These are phyloP conservation scores for Arthrobotrys megalospora DNA, from an alignment of 2,329 filamentous ascomycete genomes.

Conservation along the genomic window DNA sequence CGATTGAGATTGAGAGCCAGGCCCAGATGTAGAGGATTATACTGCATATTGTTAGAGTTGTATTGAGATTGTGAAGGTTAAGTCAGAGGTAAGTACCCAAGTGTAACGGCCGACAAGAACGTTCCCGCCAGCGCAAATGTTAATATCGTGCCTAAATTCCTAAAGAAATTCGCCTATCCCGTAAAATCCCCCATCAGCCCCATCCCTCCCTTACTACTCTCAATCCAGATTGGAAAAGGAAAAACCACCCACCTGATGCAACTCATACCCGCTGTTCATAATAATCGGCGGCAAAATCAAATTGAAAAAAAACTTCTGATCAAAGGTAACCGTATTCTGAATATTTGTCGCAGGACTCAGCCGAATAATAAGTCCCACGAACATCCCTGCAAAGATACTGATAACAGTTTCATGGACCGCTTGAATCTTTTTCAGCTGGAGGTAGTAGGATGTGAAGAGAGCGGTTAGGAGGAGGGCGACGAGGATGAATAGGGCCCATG, in stretches of 20 bases:
- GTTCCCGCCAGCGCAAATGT: constrained; percentile 98
- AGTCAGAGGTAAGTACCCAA: constrained; percentile 72
- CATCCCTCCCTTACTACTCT: constrained; percentile 18
- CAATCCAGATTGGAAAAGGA: constrained; percentile 13
- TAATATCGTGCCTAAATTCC: constrained; percentile 95
- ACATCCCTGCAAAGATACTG: constrained; percentile 93
- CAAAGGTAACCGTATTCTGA: constrained; percentile 91
- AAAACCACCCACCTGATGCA: constrained; percentile 78
- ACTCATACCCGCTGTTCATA: constrained; percentile 93
- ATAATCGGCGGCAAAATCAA: constrained; percentile 98
- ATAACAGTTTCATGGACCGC: constrained; percentile 98
- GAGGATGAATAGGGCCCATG: constrained; percentile 97
- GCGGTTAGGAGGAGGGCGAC: constrained; percentile 94
- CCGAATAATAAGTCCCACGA: constrained; percentile 89
- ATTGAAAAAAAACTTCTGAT: constrained; percentile 99
- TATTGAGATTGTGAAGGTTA: too few species aligned
- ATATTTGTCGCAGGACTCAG: constrained; percentile 86
- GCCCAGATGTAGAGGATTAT: constrained; percentile 91
- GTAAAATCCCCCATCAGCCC: neutral
- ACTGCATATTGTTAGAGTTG: constrained; percentile 11
- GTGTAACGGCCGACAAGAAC: constrained; percentile 95
- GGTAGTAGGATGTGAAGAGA: constrained; percentile 95
- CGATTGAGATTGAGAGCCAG: constrained; percentile 78
- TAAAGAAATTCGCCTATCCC: constrained; percentile 89
- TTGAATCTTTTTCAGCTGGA: constrained; percentile 96